Conservation (phyloP, 768 basidiomycete species). For the Leccinum sublutescens region DNA sequence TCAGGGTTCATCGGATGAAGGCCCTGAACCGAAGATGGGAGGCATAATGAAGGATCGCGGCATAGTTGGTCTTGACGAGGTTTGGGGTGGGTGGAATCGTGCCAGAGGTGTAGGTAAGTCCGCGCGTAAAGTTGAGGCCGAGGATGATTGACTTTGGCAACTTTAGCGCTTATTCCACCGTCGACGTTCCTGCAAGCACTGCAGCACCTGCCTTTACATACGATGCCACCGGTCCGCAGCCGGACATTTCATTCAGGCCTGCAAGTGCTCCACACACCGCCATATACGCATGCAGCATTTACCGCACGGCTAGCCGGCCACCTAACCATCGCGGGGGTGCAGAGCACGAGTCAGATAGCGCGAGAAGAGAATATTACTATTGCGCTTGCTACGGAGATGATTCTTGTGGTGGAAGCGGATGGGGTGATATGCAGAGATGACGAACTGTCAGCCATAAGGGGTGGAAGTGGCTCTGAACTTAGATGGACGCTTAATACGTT, state of each 20-base stretch:
- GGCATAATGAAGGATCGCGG: constrained; percentile 81
- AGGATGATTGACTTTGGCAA: background rate
- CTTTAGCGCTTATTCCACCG: constrained; percentile 83
- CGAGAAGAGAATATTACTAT: constrained; percentile 68
- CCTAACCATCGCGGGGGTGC: constrained; percentile 48
- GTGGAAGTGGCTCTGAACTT: constrained; percentile 55
- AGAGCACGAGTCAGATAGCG: constrained; percentile 71
- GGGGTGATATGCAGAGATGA: constrained; percentile 81
- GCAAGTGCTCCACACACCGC: constrained; percentile 80
- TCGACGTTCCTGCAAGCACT: constrained; percentile 77
- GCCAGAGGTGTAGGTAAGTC: constrained; percentile 80
- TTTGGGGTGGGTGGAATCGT: constrained; percentile 95
- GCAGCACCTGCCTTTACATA: constrained; percentile 62
- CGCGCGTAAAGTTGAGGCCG: background rate
- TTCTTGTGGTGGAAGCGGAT: constrained; percentile 67
- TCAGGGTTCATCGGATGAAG: constrained; percentile 38
- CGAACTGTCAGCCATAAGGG: constrained; percentile 32
- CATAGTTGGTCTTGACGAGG: constrained; percentile 85
- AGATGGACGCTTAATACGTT: constrained; percentile 75
- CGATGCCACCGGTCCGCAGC: constrained; percentile 61
- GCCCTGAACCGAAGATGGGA: constrained; percentile 18
- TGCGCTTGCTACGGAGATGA: constrained; percentile 74
- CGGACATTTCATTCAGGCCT: constrained; percentile 74
- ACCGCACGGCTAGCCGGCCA: constrained; percentile 58
- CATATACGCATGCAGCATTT: constrained; percentile 68